Base-by-base conservation (phyloP, 371 early-diverging fungal genomes). In the Mucor racemosus region DNA sequence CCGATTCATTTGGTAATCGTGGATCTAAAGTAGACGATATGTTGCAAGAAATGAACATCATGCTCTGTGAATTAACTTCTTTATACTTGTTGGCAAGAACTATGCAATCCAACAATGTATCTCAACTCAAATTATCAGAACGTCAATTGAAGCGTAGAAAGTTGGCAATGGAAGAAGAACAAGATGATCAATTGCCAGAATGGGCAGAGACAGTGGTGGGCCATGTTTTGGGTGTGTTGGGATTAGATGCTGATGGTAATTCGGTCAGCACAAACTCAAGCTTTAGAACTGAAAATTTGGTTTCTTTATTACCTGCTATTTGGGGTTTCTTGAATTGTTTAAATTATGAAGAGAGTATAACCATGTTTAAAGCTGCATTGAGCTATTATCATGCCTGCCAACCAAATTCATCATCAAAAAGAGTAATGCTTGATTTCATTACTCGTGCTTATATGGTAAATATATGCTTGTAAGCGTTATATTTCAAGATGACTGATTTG, bases 11-110 rank as follows among this genome's bases (percentile, higher is more conserved):
- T 19, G 80, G 84, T 14, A 76, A 81, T 39, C 64, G 75, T 14
- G 86, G 84, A 38, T 55, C 76, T 11, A 85, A 89, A 79, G 86
- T 82, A 8, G 86, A 89, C 33, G 73, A 80, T 9, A 65, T 77
- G 15, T 70, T 91, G 21, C 81, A 86, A 71, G 86, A 86, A 11
- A 89, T 91, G 86, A 93, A 91, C 62, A 84, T 88, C n/a, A 79
- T 77, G 35, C 80, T 87, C 9, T 90, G 92, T 65, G 91, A 93
- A 72, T 70, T 91, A 56, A 82, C 84, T 4, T 87, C 91, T 0
- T 64, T 90, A 36, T 89, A 81, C 39, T 41, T 87, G 58, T 66
- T 88, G 65, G 88, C 84, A 33, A 77, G 67, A 61, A 67, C 71
- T 5, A 56, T 63, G 56, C 71, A 71, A 59, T 31, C 26, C 2